Base-by-base conservation (phyloP, 1,139 yeast genomes). In the Ogataea hybrid region DNA sequence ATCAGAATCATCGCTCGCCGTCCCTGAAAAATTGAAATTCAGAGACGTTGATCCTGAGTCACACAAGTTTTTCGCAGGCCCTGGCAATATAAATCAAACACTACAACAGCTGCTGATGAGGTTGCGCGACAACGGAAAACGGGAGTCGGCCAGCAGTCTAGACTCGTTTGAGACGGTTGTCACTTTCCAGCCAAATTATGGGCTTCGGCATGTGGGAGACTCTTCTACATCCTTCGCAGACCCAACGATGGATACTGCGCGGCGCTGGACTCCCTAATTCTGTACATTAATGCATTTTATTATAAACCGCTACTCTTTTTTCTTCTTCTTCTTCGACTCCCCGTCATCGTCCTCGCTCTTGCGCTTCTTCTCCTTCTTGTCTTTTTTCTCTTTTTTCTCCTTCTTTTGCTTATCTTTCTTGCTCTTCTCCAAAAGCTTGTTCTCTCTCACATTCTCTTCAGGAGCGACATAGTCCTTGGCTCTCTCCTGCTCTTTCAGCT, bases 381-480 rank as follows among this genome's bases (percentile, higher is more conserved):
- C 57, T 42, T 56, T 52, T 40, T 57, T 57, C 37, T 58, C 52
- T 14, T 53, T 46, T 30, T 52, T 56, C 47, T 50, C 57, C 39
- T 18, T 18, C 28, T 54, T 53, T 52, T 56, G 55, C 51, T 58
- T 57, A 43, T 55, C 51, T 40, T 57, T 57, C 37, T 57, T 53
- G 14, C 53, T 46, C 33, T 52, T 57, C 47, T 50, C 57, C 38
- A 62, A 35, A 12, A 61, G 43, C 12, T 61, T 64, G 42, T 63
- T 62, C 42, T 61, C 65, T 47, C 63, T 56, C 25, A 47, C 44
- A 8, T 56, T 59, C 64, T 89, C 97, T 55, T 77, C 81, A 16
- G 97, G 97, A 14, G 97, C 95, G 46, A 79, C 78, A 58, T 77
- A 90, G 51, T 83, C 94, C 68, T 85, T 81, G 23, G 77, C 77